phyloP scores from a whole-genome alignment of 169 alveolate genomes.

The Cyclospora cayetanensis region DNA sequence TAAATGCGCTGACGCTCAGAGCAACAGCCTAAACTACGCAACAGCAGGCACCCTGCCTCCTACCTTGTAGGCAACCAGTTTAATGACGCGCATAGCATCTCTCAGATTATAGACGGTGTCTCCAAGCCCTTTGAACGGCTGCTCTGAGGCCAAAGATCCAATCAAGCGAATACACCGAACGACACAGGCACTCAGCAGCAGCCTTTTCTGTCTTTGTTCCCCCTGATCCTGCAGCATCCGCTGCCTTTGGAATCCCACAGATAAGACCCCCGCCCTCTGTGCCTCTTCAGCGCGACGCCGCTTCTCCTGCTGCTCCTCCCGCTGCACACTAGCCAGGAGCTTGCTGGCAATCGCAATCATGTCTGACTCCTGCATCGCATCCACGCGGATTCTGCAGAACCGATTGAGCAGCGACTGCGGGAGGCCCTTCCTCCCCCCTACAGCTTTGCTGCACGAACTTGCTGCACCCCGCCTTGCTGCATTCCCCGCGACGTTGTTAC shows the following conservation, averaged over 20 bases:
- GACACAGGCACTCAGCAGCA: conserved; percentile 31
- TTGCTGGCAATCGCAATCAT: conserved; percentile 60
- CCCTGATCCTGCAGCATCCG: background rate
- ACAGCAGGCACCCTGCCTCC: background rate
- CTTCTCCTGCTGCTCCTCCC: background rate
- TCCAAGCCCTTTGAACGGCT: conserved; percentile 28
- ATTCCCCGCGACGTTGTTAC: background rate
- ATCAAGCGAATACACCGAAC: conserved; percentile 24
- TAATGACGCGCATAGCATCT: conserved; percentile 74
- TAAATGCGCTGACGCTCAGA: background rate
- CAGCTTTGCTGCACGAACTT: conserved; percentile 81
- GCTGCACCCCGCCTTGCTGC: background rate
- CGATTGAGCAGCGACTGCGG: conserved; percentile 99
- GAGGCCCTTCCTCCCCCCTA: conserved; percentile 95
- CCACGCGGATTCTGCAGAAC: conserved; percentile 94
- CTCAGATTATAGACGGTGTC: conserved; percentile 78
- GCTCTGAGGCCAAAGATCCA: background rate
- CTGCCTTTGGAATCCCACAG: background rate
- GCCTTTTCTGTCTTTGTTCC: background rate
- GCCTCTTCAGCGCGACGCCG: background rate
- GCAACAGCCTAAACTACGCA: background rate
- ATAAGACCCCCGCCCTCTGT: background rate
- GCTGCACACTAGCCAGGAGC: conserved; percentile 2
- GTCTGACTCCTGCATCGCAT: conserved; percentile 59
- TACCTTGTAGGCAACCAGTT: conserved; percentile 66